Base-by-base conservation (phyloP, 1,284 basidiomycete species). In the Cronartium ribicola region DNA sequence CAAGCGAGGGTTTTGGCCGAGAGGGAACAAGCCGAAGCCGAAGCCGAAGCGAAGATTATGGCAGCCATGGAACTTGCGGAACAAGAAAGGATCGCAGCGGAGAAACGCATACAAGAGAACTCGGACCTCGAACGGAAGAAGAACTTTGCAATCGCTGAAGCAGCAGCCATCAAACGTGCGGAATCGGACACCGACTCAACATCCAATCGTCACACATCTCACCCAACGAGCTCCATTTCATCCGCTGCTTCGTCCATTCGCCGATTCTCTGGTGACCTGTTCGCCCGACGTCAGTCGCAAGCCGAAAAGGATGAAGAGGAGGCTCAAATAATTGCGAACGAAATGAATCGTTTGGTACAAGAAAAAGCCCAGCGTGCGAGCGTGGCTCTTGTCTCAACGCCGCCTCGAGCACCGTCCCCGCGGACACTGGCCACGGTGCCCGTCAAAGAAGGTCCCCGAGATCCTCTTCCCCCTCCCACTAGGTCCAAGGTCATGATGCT, bases 401-500 rank as follows among this genome's bases (percentile, higher is more conserved):
- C 6, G 48, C 48, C 48, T 14, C 22, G 7, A 55, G 8, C 48
- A 14, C 48, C 48, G n/a, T 55, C 48, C 22, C n/a, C n/a, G n/a
- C 48, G 22, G 2, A 7, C 48, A 13, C 6, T 55, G 22, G 3
- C 11, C 17, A 36, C 61, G 20, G n/a, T 63, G 3, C 46, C 61
- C 39, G 61, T 65, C n/a, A 72, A 66, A 40, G 69, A 22, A 41
- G 59, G 37, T 59, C 39, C 37, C 5, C 62, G 55, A 37, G 62
- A 41, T 65, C 62, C 46, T 14, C 69, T 62, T 37, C 69, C 63
- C 14, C 29, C 62, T 14, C 69, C 69, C 37, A 72, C 69, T 4
- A 55, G 69, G 29, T 72, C 69, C 17, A 72, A 72, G 63, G 69
- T 72, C n/a, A 72, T 72, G 22, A 44, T 64, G 55, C n/a, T 72